phyloP scores from a whole-genome alignment of 345 rosid genomes.

The Citrus maxima region DNA sequence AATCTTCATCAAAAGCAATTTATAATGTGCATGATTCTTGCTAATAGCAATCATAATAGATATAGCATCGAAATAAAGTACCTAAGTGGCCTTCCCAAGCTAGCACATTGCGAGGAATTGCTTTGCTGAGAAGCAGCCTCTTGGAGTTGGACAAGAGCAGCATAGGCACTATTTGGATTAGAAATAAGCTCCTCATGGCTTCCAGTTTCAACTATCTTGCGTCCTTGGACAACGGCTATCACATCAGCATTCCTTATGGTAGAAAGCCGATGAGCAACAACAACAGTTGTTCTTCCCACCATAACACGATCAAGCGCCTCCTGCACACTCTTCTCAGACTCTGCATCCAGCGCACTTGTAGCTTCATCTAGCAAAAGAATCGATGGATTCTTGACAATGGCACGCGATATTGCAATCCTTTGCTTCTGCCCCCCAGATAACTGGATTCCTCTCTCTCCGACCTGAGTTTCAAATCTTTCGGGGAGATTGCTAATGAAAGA shows the following conservation, averaged over 20 bases:
- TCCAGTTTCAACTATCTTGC: slow-evolving; percentile 84
- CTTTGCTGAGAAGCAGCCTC: slow-evolving; percentile 64
- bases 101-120: slow-evolving; percentile 54
- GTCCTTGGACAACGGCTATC: slow-evolving; percentile 75
- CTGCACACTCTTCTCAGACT: slow-evolving; percentile 93
- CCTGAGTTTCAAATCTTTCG: slow-evolving; percentile 93
- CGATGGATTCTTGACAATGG: slow-evolving; percentile 84
- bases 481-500: slow-evolving; percentile 88
- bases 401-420: slow-evolving; percentile 87
- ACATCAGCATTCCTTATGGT: slow-evolving; percentile 86
- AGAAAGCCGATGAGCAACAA: slow-evolving; percentile 92
- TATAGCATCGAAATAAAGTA: slow-evolving; percentile 15
- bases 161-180: slow-evolving; percentile 56
- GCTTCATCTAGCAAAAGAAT: slow-evolving; percentile 94
- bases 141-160: slow-evolving; percentile 80
- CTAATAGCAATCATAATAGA: neutral
- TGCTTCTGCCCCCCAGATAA: slow-evolving; percentile 98
- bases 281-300: slow-evolving; percentile 90
- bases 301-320: slow-evolving; percentile 91
- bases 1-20: neutral
- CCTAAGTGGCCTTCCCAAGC: slow-evolving; percentile 64
- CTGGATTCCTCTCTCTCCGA: slow-evolving; percentile 93
- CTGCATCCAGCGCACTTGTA: slow-evolving; percentile 92
- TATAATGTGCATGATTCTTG: neutral
- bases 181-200: slow-evolving; percentile 85